Evolutionary conservation across 352 stramenopile species (phyloP), one percentile per base, ranked within the genome.

Genomic region (Phytophthora niederhauseri): DNA sequence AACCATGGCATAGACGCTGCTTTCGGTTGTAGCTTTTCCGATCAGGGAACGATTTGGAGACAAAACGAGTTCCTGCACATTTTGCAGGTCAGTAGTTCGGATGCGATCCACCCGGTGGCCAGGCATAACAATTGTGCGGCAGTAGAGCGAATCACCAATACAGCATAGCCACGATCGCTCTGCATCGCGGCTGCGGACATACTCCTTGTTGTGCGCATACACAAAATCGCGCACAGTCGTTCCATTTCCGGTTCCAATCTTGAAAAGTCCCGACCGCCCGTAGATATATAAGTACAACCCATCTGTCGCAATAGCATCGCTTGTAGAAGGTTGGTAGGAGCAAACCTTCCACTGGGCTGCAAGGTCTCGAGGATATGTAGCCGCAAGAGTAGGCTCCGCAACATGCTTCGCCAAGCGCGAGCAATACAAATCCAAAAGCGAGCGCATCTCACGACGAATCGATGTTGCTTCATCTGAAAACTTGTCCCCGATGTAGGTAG

Each of bases 161-260:
- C 77, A 82, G 57, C 84, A 92, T 31, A 94, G 72, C 86, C 86
- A 94, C n/a, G 85, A 92, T 15, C 86, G 74, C 51, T 94, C 86
- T 2, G 84, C 81, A 56, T 94, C 84, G 26, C 77, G 73, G 24
- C 68, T 84, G 14, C 86, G 78, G 45, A 49, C 64, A 69, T 94
- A 94, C 11, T 59, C 56, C 22, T 75, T 81, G 61, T 92, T 92
- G 43, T 88, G 81, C 5, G 62, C 75, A 50, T 94, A 94, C 19
- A 94, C 86, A 22, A 81, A 90, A 63, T 93, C 85, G 28, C 83
- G 83, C 26, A 92, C 57, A 12, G 86, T 94, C 6, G 65, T 64
- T 20, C 81, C 83, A 57, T 88, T 73, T 6, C 86, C 86, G 9
- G 86, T 94, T 12, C 86, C 86, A 60, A 94, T 73, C 57, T 93